These are phyloP conservation scores for Tetrapisispora arboricola DNA, from an alignment of 805 yeast genomes.

Conservation along the genomic window DNA sequence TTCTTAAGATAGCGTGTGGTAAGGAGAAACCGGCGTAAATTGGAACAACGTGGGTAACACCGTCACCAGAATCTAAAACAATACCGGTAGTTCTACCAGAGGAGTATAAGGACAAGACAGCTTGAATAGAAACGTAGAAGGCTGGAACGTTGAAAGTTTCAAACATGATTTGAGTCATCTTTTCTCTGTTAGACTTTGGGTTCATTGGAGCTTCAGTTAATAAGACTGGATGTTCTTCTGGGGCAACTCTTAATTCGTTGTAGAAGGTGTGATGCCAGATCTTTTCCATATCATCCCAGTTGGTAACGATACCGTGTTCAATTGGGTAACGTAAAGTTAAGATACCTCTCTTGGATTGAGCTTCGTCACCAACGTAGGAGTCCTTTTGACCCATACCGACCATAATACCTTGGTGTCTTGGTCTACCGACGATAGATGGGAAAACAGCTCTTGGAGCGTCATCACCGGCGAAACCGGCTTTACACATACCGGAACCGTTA, in stretches of 20 bases:
- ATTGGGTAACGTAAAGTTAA: constrained; percentile 97
- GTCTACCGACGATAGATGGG: constrained; percentile 99
- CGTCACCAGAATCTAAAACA: constrained; percentile 99
- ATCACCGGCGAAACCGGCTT: constrained; percentile 99
- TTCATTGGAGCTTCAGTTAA: constrained; percentile 99
- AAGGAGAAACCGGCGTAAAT: constrained; percentile 99
- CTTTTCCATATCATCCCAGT: constrained; percentile 99
- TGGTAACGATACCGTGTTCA: constrained; percentile 99
- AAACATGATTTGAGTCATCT: constrained; percentile 98
- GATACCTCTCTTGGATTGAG: constrained; percentile 99
- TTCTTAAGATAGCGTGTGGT: constrained; percentile 97
- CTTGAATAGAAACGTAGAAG: constrained; percentile 97
- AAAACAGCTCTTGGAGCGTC: constrained; percentile 99
- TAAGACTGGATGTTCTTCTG: constrained; percentile 99
- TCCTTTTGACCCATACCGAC: constrained; percentile 99
- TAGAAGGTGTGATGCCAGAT: constrained; percentile 99
- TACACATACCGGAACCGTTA: constrained; percentile 99
- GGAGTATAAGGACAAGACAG: constrained; percentile 94
- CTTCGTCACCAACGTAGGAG: constrained; percentile 99
- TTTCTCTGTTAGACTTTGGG: constrained; percentile 99
- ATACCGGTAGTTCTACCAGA: constrained; percentile 99
- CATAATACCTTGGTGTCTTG: constrained; percentile 99
- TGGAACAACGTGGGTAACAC: constrained; percentile 99
- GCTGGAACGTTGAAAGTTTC: constrained; percentile 99
- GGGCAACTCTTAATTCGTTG: constrained; percentile 99